These are phyloP conservation scores for Cryomyces antarcticus DNA, from an alignment of 495 filamentous ascomycete genomes.

Conservation along the genomic window DNA sequence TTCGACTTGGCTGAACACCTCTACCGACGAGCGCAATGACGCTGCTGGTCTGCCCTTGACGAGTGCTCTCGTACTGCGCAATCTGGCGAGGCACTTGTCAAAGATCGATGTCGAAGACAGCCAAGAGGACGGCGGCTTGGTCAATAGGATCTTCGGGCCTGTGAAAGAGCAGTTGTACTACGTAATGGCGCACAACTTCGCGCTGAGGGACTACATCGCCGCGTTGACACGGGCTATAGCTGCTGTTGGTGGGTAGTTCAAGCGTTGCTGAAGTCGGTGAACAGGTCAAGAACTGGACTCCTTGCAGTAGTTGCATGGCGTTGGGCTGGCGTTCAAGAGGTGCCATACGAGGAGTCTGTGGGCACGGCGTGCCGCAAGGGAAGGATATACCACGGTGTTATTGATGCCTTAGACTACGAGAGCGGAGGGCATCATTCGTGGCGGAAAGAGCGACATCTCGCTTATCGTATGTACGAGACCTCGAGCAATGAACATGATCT, in stretches of 20 bases:
- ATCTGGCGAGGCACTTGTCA: slow-evolving; percentile 38
- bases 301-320: too few species aligned
- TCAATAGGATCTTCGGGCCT: slow-evolving; percentile 25
- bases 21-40: slow-evolving; percentile 60
- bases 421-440: too few species aligned
- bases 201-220: slow-evolving; percentile 24
- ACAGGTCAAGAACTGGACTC: too few species aligned
- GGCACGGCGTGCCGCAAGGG: too few species aligned
- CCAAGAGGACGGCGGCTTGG: slow-evolving; percentile 29
- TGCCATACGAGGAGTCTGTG: too few species aligned
- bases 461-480: too few species aligned
- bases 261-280: neutral
- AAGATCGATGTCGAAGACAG: slow-evolving; percentile 21
- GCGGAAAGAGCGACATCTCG: too few species aligned
- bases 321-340: too few species aligned
- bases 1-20: slow-evolving; percentile 34
- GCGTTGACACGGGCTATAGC: slow-evolving; percentile 24
- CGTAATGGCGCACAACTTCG: slow-evolving; percentile 27
- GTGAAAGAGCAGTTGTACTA: slow-evolving; percentile 23
- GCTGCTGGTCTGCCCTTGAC: slow-evolving; percentile 71
- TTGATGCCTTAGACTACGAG: too few species aligned
- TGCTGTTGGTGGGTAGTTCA: slow-evolving; percentile 7
- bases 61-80: slow-evolving; percentile 68
- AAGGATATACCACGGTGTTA: too few species aligned
- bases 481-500: too few species aligned